Conservation (phyloP, 345 rosid genomes). For the Linum trigynum region DNA sequence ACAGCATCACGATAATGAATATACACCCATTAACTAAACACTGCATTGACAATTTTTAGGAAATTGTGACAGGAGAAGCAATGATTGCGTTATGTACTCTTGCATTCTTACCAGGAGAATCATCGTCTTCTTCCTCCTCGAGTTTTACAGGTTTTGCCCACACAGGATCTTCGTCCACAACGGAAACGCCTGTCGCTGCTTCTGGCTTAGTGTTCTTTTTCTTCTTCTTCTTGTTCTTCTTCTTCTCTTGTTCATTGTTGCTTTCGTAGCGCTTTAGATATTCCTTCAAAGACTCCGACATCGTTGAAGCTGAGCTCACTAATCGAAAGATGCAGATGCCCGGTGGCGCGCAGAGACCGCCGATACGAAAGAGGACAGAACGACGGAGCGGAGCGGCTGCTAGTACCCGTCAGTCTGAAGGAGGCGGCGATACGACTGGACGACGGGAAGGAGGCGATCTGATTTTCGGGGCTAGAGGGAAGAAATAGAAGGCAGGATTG, state of each 20-base stretch:
- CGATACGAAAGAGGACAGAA: too few relatives aligned
- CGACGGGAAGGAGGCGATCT: too few relatives aligned
- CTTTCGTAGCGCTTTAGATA: conserved; percentile 66
- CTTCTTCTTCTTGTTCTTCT: conserved; percentile 53
- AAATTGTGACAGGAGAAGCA: not conserved
- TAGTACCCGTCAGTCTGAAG: too few relatives aligned
- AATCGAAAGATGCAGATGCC: conserved; percentile 24
- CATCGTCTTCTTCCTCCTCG: conserved; percentile 49
- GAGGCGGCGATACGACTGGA: too few relatives aligned
- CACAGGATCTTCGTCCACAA: conserved; percentile 83
- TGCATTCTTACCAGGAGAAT: conserved; percentile 50
- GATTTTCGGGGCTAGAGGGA: too few relatives aligned
- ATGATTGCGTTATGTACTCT: not conserved
- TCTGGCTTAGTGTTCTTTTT: conserved; percentile 40
- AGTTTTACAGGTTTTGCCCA: conserved; percentile 75
- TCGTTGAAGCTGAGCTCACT: conserved; percentile 2
- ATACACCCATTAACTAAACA: not conserved
- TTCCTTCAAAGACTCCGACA: conserved; percentile 49
- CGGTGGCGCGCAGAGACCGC: too few relatives aligned
- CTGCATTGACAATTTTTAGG: not conserved
- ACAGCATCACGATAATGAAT: not conserved
- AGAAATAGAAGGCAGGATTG: too few relatives aligned
- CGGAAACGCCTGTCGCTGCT: conserved; percentile 39
- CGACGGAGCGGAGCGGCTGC: too few relatives aligned
- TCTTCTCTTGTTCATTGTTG: conserved; percentile 24